Conservation (phyloP, 2,329 filamentous ascomycete genomes). For the Lasiodiplodia citricola region DNA sequence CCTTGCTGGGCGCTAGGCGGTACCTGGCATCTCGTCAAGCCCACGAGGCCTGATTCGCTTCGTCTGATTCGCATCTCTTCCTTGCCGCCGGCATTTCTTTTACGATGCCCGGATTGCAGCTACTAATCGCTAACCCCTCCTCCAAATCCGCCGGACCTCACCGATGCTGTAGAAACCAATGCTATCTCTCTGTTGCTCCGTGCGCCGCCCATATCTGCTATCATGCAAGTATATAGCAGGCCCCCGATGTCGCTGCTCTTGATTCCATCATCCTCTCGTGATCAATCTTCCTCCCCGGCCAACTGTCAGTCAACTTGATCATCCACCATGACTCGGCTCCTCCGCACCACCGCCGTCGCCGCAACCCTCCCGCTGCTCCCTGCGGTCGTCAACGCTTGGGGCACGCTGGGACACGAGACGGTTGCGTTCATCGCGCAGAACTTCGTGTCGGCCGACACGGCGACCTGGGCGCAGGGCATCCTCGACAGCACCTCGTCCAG, state of each 20-base stretch:
- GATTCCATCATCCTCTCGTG: background rate
- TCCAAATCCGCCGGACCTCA: slow-evolving; percentile 6
- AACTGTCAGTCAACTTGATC: too few species aligned
- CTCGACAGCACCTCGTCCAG: slow-evolving; percentile 50
- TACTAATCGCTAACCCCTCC: background rate
- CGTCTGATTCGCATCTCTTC: slow-evolving; percentile 5
- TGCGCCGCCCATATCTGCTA: background rate
- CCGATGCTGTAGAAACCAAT: slow-evolving; percentile 1
- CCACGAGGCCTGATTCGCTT: background rate
- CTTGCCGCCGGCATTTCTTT: background rate
- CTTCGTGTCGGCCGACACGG: slow-evolving; percentile 51
- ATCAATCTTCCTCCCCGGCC: background rate
- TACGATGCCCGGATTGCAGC: background rate
- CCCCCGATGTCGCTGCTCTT: background rate
- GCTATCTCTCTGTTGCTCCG: slow-evolving; percentile 14
- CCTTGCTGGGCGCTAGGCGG: slow-evolving; percentile 17
- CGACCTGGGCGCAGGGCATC: slow-evolving; percentile 51
- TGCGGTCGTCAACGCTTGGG: slow-evolving; percentile 51
- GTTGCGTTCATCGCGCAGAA: slow-evolving; percentile 61
- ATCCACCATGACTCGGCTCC: slow-evolving; percentile 5
- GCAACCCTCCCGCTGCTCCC: slow-evolving; percentile 31
- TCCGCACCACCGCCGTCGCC: slow-evolving; percentile 31
- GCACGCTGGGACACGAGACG: slow-evolving; percentile 59
- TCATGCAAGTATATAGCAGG: background rate
- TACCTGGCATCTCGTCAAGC: slow-evolving; percentile 15